phyloP scores from a whole-genome alignment of 129 eudicot genomes.

The Pulicaria dysenterica region DNA sequence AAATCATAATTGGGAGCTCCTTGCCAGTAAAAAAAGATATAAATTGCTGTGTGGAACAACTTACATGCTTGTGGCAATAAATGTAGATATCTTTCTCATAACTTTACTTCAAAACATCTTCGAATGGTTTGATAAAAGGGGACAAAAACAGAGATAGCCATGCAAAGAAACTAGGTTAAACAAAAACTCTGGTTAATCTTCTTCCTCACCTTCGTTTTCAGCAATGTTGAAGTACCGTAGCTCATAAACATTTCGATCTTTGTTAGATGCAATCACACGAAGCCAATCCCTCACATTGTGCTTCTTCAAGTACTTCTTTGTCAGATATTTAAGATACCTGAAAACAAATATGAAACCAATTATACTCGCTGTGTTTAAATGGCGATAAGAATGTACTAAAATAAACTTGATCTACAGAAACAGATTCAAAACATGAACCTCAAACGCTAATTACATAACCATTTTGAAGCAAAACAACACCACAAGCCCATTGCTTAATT shows the following conservation, averaged over 20 bases:
- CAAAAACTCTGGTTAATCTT: slow-evolving; percentile 18
- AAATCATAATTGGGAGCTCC: no score
- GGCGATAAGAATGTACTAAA: background rate
- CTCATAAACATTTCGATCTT: slow-evolving; percentile 38
- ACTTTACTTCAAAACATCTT: background rate
- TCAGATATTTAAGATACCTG: slow-evolving; percentile 38
- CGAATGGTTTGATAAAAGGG: background rate
- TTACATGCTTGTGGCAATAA: no score
- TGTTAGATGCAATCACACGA: slow-evolving; percentile 41
- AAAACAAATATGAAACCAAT: background rate
- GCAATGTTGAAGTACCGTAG: slow-evolving; percentile 41
- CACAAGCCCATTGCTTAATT: background rate
- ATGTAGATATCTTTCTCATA: background rate
- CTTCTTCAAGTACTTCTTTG: slow-evolving; percentile 42
- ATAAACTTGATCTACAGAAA: no score
- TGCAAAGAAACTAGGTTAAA: slow-evolving; percentile 1
- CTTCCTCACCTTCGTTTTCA: slow-evolving; percentile 47
- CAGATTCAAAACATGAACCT: no score
- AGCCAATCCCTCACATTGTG: slow-evolving; percentile 43
- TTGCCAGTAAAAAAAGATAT: no score
- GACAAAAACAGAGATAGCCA: background rate
- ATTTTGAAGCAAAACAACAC: no score
- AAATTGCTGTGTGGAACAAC: no score
- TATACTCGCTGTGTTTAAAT: background rate
- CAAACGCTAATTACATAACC: background rate